Evolutionary conservation across 768 basidiomycete species (phyloP).

Genomic region (Boletus sp.): DNA sequence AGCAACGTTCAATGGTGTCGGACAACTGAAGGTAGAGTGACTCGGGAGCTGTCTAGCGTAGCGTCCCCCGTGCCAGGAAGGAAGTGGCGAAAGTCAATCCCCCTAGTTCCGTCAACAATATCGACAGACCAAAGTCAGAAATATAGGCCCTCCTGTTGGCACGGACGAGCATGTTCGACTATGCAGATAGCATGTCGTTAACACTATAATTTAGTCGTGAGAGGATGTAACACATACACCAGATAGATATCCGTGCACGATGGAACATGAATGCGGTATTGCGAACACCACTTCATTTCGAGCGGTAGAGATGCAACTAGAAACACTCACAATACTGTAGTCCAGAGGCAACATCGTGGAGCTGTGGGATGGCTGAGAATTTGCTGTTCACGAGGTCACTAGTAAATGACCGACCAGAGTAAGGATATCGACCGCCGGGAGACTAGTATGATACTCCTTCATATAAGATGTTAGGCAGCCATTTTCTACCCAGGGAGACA

Average conservation of each 20-base stretch:
- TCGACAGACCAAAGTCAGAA: slow-evolving; percentile 8
- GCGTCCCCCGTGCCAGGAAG: neutral
- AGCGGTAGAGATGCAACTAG: too few species aligned
- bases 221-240: neutral
- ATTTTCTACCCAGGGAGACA: neutral
- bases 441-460: neutral
- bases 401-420: neutral
- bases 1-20: too few species aligned
- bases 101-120: slow-evolving; percentile 1
- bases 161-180: slow-evolving; percentile 7
- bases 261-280: neutral
- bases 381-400: neutral
- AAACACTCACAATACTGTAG: slow-evolving; percentile 7
- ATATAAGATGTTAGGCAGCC: neutral
- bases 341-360: neutral
- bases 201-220: neutral
- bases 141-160: neutral
- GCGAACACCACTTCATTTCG: neutral
- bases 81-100: slow-evolving; percentile 3
- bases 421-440: neutral
- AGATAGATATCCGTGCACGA: slow-evolving; percentile 11
- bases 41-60: slow-evolving; percentile 2
- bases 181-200: neutral
- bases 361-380: neutral
- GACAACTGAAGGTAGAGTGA: too few species aligned